Evolutionary conservation across 345 rosid genomes (phyloP).

Genomic region (Syzygium aqueum): DNA sequence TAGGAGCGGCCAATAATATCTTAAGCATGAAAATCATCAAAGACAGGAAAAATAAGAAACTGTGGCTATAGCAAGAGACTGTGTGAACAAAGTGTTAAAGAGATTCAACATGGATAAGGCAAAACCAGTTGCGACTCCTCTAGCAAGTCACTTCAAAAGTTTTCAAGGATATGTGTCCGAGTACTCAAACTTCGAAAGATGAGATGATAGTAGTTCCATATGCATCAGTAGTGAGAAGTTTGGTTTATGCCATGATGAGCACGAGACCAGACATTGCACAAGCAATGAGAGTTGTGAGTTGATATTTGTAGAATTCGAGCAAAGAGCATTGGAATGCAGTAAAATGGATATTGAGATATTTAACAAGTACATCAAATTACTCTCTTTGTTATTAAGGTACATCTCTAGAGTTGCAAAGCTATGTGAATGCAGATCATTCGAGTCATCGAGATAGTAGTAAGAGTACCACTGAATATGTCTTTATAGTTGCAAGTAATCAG

Average conservation of each 20-base stretch:
- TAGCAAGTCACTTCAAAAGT: neutral
- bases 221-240: neutral
- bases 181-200: neutral
- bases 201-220: neutral
- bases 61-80: neutral
- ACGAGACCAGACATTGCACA: neutral
- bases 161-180: neutral
- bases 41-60: neutral
- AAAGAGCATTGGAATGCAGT: neutral
- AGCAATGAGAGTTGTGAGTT: neutral
- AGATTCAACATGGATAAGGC: neutral
- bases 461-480: neutral
- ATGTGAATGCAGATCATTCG: neutral
- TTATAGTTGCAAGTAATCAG: neutral
- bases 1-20: neutral
- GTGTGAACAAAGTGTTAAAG: neutral
- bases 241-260: neutral
- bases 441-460: neutral
- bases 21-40: neutral
- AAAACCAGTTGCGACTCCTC: neutral
- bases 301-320: neutral
- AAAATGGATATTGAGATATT: too few species aligned
- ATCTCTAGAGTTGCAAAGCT: neutral
- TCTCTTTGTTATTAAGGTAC: neutral
- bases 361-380: neutral